phyloP scores from a whole-genome alignment of 495 filamentous ascomycete genomes.

The Penicillium egyptiacum region DNA sequence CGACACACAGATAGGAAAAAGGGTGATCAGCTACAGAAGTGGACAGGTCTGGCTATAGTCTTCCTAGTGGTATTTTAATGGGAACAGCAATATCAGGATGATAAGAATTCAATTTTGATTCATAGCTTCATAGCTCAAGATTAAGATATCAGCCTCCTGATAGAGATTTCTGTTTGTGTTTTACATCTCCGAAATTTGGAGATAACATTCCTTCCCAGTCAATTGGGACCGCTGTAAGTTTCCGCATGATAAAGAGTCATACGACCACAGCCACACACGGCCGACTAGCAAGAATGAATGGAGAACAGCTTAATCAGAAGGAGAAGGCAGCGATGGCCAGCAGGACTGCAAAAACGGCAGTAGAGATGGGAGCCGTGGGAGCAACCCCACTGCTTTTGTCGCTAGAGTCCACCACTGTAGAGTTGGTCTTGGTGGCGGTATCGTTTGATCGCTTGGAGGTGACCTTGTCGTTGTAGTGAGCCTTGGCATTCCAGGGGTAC shows the following conservation, averaged over 20 bases:
- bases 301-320: slow-evolving; percentile 7
- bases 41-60: background rate
- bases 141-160: background rate
- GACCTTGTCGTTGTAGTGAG: slow-evolving; percentile 29
- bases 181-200: background rate
- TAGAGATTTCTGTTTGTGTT: background rate
- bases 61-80: background rate
- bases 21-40: too few species aligned
- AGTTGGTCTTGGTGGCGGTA: background rate
- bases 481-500: slow-evolving; percentile 23
- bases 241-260: background rate
- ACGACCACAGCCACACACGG: background rate
- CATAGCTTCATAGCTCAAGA: background rate
- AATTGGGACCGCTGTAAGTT: background rate
- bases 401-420: background rate
- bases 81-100: background rate
- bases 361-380: slow-evolving; percentile 7
- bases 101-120: background rate
- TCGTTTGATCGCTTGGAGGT: slow-evolving; percentile 26
- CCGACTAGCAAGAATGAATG: background rate
- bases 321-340: slow-evolving; percentile 16
- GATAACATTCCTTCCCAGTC: background rate
- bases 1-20: too few species aligned
- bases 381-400: slow-evolving; percentile 6
- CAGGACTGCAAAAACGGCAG: slow-evolving; percentile 13